A percentile compares a stretch with the other conserved stretches of the same genome.
Evolutionary conservation across 2,329 filamentous ascomycete genomes (phyloP).

Genomic region (Hymenotorrendiella dingleyae): DNA sequence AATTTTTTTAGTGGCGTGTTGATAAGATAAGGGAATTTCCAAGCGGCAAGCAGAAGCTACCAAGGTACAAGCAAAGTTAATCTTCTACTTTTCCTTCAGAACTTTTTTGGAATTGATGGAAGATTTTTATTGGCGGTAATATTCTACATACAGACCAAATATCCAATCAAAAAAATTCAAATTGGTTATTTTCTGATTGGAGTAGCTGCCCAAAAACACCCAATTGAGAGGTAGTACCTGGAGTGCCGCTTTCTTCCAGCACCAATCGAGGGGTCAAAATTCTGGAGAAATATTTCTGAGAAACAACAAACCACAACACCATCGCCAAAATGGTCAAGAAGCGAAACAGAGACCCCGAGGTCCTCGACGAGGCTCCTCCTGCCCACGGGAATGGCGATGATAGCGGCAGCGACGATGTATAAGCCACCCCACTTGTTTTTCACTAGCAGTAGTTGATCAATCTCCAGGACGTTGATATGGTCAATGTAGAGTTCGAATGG

Average conservation of each 20-base stretch:
- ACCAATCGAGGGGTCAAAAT: background rate
- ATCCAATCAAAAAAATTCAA: too few species aligned
- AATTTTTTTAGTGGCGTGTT: too few species aligned
- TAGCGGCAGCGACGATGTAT: constrained; percentile 29
- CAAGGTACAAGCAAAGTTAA: too few species aligned
- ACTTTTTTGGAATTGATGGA: too few species aligned
- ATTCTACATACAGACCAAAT: too few species aligned
- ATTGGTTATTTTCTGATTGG: too few species aligned
- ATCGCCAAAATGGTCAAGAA: constrained; percentile 32
- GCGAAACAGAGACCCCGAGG: constrained; percentile 29
- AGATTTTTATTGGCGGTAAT: too few species aligned
- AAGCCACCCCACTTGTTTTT: constrained; percentile 4
- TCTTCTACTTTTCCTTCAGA: too few species aligned
- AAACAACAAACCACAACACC: background rate
- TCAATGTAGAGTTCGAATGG: constrained; percentile 98
- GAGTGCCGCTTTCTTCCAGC: background rate
- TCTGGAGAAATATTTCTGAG: background rate
- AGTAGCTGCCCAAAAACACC: too few species aligned
- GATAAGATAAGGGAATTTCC: too few species aligned
- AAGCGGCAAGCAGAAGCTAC: too few species aligned
- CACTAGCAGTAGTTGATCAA: constrained; percentile 4
- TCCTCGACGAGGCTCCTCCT: constrained; percentile 26
- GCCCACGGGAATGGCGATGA: constrained; percentile 20
- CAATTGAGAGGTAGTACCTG: too few species aligned
- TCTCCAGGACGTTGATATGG: constrained; percentile 74